Conservation (phyloP, 2,329 filamentous ascomycete species). For the Xylariaceae sp. region DNA sequence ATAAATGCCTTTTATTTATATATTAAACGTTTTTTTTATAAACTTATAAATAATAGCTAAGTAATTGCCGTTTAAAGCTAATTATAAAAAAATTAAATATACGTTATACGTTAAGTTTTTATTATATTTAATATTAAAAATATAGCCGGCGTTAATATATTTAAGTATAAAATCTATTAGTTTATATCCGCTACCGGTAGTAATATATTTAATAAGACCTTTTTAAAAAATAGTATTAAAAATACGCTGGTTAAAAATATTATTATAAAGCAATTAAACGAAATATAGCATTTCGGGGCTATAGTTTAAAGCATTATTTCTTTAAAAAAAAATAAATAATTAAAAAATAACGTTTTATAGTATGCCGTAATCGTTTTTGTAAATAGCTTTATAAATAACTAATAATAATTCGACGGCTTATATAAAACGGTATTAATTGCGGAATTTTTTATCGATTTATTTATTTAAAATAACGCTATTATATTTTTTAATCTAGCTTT, state of each 20-base stretch:
- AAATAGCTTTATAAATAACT: neutral
- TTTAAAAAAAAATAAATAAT: neutral
- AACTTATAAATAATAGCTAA: neutral
- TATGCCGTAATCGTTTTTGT: neutral
- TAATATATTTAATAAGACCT: neutral
- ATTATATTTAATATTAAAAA: neutral
- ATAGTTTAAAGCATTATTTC: neutral
- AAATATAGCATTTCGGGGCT: neutral
- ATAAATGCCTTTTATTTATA: neutral
- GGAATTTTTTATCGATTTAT: neutral
- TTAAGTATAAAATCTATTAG: conserved; percentile 1
- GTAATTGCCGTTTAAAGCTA: neutral
- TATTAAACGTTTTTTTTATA: neutral
- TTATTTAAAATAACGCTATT: neutral
- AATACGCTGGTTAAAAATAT: too few species aligned
- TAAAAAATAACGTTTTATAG: neutral
- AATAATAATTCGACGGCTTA: neutral
- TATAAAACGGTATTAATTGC: neutral
- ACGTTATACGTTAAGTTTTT: neutral
- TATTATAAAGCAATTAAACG: neutral
- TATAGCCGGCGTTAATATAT: too few species aligned
- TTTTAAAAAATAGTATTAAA: neutral
- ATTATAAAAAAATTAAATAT: neutral
- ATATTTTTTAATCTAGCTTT: neutral
- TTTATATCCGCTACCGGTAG: neutral